Percentiles rank a stretch among this genome's conserved stretches.
Conservation (phyloP, 495 filamentous ascomycete genomes). For the Tuber calosporum region DNA sequence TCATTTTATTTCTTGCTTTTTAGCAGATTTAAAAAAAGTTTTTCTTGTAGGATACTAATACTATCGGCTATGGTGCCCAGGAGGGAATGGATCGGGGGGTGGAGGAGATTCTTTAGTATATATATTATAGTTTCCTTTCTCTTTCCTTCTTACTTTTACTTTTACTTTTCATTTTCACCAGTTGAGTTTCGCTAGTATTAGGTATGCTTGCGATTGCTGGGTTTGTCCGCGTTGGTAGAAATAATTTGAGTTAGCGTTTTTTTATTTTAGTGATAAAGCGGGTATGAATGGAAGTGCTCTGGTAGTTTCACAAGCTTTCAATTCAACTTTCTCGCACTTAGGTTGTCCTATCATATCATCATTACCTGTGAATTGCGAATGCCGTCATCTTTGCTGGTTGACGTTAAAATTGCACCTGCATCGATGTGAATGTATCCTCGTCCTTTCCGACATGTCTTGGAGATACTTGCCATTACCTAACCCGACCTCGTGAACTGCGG, state of each 20-base stretch:
- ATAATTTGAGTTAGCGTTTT: background rate
- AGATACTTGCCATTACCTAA: too few relatives aligned
- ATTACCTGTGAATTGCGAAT: too few relatives aligned
- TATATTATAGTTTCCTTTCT: background rate
- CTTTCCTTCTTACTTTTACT: background rate
- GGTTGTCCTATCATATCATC: too few relatives aligned
- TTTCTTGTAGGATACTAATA: constrained; percentile 34
- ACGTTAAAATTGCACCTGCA: too few relatives aligned
- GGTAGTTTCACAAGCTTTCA: too few relatives aligned
- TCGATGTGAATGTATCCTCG: too few relatives aligned
- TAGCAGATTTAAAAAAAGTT: constrained; percentile 27
- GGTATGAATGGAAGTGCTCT: background rate
- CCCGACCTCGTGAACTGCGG: too few relatives aligned
- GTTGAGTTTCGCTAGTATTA: background rate
- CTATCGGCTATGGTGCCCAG: constrained; percentile 18
- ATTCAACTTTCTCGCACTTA: too few relatives aligned
- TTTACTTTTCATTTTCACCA: background rate
- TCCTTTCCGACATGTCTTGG: too few relatives aligned
- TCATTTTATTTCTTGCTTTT: constrained; percentile 28
- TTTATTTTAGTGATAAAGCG: background rate
- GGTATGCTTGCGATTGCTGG: background rate
- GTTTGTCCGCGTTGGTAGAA: background rate
- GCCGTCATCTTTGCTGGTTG: too few relatives aligned
- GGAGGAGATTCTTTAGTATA: background rate
- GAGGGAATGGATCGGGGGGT: background rate